phyloP scores from a whole-genome alignment of 768 basidiomycete genomes.

The Coprinopsis strossmayeri region DNA sequence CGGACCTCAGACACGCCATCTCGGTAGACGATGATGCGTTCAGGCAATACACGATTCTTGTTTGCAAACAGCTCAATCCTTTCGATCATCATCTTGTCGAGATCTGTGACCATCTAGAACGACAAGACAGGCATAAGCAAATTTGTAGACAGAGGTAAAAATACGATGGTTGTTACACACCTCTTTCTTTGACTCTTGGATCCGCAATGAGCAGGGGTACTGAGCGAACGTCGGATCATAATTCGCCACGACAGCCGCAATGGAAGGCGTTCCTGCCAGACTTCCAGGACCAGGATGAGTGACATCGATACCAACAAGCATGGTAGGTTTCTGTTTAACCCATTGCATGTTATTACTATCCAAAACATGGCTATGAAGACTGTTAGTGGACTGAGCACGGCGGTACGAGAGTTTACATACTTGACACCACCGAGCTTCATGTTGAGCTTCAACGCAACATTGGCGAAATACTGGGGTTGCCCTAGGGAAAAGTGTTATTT shows the following conservation, averaged over 20 bases:
- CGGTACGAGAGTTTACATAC: constrained; percentile 24
- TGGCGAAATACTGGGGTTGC: constrained; percentile 68
- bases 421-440: constrained; percentile 80
- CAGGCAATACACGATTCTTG: constrained; percentile 49
- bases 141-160: no score
- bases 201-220: constrained; percentile 66
- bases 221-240: constrained; percentile 58
- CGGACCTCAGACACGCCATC: constrained; percentile 78
- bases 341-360: constrained; percentile 50
- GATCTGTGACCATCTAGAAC: constrained; percentile 70
- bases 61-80: constrained; percentile 47
- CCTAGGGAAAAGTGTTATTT: constrained; percentile 29
- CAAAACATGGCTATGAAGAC: constrained; percentile 31
- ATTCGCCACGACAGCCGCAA: constrained; percentile 83
- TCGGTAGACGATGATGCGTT: constrained; percentile 66
- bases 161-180: no score
- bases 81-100: constrained; percentile 60
- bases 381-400: constrained; percentile 6
- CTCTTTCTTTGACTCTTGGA: constrained; percentile 75
- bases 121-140: not conserved
- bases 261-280: constrained; percentile 68
- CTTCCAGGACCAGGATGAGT: constrained; percentile 79
- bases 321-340: constrained; percentile 57
- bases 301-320: constrained; percentile 80
- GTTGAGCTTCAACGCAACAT: constrained; percentile 78